phyloP scores from a whole-genome alignment of 2,329 filamentous ascomycete species.

The Fusarium palustre region DNA sequence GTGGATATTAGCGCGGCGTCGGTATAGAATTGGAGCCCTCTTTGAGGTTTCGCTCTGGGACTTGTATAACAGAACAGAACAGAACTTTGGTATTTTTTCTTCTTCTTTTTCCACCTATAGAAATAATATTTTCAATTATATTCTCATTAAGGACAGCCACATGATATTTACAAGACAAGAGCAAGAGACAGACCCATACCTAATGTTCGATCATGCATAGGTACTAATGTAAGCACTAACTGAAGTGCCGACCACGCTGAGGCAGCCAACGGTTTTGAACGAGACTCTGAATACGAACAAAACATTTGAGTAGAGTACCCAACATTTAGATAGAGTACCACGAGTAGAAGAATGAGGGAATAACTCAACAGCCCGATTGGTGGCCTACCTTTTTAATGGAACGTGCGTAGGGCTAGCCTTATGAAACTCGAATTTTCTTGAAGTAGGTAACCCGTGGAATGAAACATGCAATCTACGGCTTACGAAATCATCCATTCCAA shows the following conservation, averaged over 20 bases:
- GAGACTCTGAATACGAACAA: background rate
- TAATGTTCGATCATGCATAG: too few relatives aligned
- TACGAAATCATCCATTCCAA: too few relatives aligned
- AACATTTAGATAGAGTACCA: too few relatives aligned
- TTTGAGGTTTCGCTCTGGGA: background rate
- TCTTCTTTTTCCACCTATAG: background rate
- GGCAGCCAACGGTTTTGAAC: background rate
- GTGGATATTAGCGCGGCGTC: constrained; percentile 32
- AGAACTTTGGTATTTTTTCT: background rate
- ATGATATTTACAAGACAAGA: too few relatives aligned
- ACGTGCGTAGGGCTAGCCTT: constrained; percentile 10
- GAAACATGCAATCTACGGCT: too few relatives aligned
- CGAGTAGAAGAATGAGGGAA: background rate
- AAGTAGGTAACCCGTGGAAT: background rate
- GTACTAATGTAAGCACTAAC: background rate
- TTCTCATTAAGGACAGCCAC: background rate
- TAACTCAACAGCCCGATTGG: background rate
- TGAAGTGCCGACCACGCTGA: background rate
- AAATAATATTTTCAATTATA: background rate
- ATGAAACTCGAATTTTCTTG: rapidly evolving
- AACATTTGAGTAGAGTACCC: background rate
- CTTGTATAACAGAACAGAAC: constrained; percentile 24
- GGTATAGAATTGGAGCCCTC: constrained; percentile 19
- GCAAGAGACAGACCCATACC: too few relatives aligned
- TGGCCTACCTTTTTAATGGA: too few relatives aligned